Percentiles rank a stretch among this genome's conserved stretches.
Evolutionary conservation across 352 stramenopile genomes (phyloP).

Genomic region (Aphanomyces invadans): DNA sequence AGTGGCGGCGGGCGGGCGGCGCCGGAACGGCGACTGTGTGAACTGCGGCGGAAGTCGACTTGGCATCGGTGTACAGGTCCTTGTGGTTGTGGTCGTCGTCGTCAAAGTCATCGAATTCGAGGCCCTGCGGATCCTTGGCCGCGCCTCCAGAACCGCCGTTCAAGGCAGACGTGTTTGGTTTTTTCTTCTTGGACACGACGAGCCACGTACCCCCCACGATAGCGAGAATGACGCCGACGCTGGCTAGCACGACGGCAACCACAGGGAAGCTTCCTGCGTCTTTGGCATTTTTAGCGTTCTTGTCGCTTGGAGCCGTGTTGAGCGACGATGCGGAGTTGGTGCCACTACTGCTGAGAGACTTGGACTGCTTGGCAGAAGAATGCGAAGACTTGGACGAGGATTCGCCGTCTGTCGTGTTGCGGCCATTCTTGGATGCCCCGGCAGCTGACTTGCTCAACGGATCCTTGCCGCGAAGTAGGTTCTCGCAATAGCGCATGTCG

Average conservation of each 20-base stretch:
- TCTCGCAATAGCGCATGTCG: conserved; percentile 2
- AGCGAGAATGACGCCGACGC: background rate
- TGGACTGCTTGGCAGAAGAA: background rate
- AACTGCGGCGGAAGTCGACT: background rate
- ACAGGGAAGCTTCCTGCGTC: background rate
- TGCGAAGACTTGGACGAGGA: background rate
- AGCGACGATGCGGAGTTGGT: background rate
- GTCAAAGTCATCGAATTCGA: conserved; percentile 6
- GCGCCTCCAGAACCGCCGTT: background rate
- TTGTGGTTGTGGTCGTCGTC: background rate
- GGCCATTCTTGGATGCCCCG: background rate
- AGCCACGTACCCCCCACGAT: background rate
- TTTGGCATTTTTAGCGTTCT: background rate
- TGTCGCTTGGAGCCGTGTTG: background rate
- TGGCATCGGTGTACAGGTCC: conserved; percentile 1
- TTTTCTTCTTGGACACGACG: conserved; percentile 7
- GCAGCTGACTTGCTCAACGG: background rate
- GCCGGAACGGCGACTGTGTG: background rate
- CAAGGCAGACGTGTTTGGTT: background rate
- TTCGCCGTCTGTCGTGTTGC: background rate
- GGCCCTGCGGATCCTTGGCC: background rate
- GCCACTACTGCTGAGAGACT: background rate
- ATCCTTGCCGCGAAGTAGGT: conserved; percentile 2
- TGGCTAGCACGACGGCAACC: background rate
- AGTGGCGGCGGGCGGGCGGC: background rate